A percentile compares a stretch with the other conserved stretches of the same genome.
phyloP scores from a whole-genome alignment of 257 asterid genomes.

The Oldenlandia corymbosa region DNA sequence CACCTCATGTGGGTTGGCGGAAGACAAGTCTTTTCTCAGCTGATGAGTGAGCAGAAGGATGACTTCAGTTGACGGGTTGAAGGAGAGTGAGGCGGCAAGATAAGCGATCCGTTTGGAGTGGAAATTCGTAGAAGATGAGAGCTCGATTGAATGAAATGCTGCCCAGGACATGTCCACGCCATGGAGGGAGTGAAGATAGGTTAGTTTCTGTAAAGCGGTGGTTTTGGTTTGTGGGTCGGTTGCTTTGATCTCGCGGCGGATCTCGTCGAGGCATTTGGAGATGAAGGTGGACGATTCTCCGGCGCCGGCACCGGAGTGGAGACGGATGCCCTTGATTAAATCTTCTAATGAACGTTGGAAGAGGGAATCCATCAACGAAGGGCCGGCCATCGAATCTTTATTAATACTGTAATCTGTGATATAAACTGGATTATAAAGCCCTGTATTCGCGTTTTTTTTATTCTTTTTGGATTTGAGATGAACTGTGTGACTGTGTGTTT shows the following conservation, averaged over 20 bases:
- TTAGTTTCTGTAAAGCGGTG: constrained; percentile 68
- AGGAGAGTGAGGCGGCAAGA: constrained; percentile 69
- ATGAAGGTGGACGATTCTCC: constrained; percentile 42
- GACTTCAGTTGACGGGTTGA: constrained; percentile 72
- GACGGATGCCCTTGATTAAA: constrained; percentile 69
- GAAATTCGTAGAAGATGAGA: constrained; percentile 61
- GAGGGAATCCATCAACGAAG: constrained; percentile 79
- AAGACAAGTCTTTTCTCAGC: constrained; percentile 81
- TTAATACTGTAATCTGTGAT: too few relatives aligned
- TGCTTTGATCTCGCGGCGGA: constrained; percentile 90
- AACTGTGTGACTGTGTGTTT: background rate
- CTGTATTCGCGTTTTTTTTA: too few relatives aligned
- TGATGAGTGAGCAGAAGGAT: constrained; percentile 88
- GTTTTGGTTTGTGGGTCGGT: constrained; percentile 69
- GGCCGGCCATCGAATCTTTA: constrained; percentile 36
- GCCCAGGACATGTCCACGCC: constrained; percentile 79
- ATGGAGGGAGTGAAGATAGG: constrained; percentile 77
- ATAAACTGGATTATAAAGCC: background rate
- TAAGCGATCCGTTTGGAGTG: constrained; percentile 61
- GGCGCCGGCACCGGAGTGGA: constrained; percentile 23
- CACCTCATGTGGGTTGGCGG: constrained; percentile 60
- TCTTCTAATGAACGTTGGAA: constrained; percentile 83
- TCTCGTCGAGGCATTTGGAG: constrained; percentile 62
- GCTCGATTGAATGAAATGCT: constrained; percentile 78
- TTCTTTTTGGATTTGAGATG: background rate